A percentile compares a stretch with the other conserved stretches of the same genome.
These are phyloP conservation scores for Aspergillus cavernicola DNA, from an alignment of 495 filamentous ascomycete genomes.

Conservation along the genomic window DNA sequence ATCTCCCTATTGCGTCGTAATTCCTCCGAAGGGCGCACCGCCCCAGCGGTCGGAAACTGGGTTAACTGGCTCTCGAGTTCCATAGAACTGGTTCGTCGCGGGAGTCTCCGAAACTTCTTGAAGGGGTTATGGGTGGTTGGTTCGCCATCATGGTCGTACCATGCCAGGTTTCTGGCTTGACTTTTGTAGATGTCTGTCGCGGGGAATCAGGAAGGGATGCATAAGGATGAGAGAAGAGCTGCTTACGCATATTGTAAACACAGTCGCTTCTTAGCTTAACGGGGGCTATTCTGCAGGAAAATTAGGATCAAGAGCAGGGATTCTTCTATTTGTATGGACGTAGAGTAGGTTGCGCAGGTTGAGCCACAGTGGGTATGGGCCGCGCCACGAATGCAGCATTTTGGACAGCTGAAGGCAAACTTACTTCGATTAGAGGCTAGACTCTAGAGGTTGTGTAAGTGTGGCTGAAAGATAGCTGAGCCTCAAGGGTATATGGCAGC, in stretches of 20 bases:
- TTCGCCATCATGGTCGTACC: slow-evolving; percentile 46
- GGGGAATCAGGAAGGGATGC: background rate
- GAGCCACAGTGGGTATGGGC: background rate
- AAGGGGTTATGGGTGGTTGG: slow-evolving; percentile 47
- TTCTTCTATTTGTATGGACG: too few species aligned
- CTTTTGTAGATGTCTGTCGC: slow-evolving; percentile 42
- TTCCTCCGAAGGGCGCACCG: slow-evolving; percentile 27
- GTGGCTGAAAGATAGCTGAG: background rate
- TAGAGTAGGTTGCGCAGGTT: too few species aligned
- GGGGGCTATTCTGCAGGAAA: too few species aligned
- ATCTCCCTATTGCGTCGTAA: slow-evolving; percentile 26
- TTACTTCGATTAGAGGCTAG: background rate
- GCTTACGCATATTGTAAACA: slow-evolving; percentile 5
- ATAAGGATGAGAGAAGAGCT: background rate
- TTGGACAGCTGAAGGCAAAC: background rate
- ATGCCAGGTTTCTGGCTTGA: slow-evolving; percentile 41
- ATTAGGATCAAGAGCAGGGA: too few species aligned
- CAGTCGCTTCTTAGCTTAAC: too few species aligned
- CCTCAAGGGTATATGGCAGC: background rate
- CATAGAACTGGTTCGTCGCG: slow-evolving; percentile 30
- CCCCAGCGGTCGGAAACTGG: slow-evolving; percentile 21
- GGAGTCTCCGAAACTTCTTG: slow-evolving; percentile 36
- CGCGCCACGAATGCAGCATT: background rate
- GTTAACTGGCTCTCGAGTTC: slow-evolving; percentile 27
- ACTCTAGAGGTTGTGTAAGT: background rate